phyloP scores from a whole-genome alignment of 495 filamentous ascomycete species.

The Tetracladium marchalianum region DNA sequence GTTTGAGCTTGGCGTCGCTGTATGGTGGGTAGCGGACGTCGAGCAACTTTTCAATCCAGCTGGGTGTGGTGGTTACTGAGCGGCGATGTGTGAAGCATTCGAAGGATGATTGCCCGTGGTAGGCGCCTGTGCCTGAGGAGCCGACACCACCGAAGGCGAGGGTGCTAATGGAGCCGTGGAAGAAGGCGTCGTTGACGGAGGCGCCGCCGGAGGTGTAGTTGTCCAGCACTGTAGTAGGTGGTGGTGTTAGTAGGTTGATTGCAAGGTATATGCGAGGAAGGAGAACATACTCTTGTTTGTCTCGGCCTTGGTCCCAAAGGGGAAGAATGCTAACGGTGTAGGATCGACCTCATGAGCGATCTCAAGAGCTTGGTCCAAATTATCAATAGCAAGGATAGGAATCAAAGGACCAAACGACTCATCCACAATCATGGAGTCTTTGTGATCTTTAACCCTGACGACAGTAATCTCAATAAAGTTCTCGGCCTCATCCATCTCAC shows the following conservation, averaged over 20 bases:
- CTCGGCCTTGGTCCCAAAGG: conserved; percentile 73
- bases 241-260: neutral
- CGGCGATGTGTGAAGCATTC: conserved; percentile 79
- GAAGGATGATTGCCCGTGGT: conserved; percentile 75
- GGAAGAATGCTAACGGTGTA: conserved; percentile 73
- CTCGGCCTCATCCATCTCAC: conserved; percentile 64
- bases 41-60: conserved; percentile 71
- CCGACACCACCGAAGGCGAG: conserved; percentile 89
- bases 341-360: conserved; percentile 66
- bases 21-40: conserved; percentile 77
- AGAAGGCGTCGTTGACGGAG: conserved; percentile 70
- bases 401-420: conserved; percentile 91
- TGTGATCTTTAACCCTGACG: conserved; percentile 59
- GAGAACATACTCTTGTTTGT: conserved; percentile 17
- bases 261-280: neutral
- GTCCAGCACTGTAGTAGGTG: conserved; percentile 34
- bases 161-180: conserved; percentile 67
- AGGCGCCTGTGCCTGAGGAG: conserved; percentile 70
- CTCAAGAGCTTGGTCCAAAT: conserved; percentile 70
- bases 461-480: conserved; percentile 82
- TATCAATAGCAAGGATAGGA: conserved; percentile 61
- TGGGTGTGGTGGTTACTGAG: conserved; percentile 61
- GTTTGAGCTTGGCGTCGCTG: conserved; percentile 38
- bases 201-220: conserved; percentile 67
- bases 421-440: conserved; percentile 67